Conservation (phyloP, 495 filamentous ascomycete species). For the Aspergillus conjunctus region DNA sequence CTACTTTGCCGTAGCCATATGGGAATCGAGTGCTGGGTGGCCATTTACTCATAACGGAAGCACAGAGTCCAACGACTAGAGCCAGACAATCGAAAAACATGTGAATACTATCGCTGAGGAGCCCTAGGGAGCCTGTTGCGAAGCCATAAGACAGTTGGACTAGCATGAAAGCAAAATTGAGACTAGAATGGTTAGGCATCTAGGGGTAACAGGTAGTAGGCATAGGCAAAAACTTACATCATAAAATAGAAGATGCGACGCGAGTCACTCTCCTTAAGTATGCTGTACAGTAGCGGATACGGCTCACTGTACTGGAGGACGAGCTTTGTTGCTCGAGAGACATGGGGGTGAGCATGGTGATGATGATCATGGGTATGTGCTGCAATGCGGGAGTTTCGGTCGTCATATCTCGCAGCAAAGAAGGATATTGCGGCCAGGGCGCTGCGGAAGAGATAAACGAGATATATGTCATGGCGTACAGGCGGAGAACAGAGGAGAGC, state of each 20-base stretch:
- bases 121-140: slow-evolving; percentile 84
- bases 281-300: slow-evolving; percentile 78
- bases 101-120: slow-evolving; percentile 96
- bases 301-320: slow-evolving; percentile 64
- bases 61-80: slow-evolving; percentile 85
- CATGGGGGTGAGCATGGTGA: slow-evolving; percentile 35
- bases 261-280: slow-evolving; percentile 90
- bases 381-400: slow-evolving; percentile 32
- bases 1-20: slow-evolving; percentile 95
- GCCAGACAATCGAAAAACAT: slow-evolving; percentile 99
- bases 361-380: slow-evolving; percentile 46
- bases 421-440: slow-evolving; percentile 37
- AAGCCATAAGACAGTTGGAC: slow-evolving; percentile 94
- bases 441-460: slow-evolving; percentile 35
- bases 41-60: slow-evolving; percentile 98
- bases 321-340: slow-evolving; percentile 64
- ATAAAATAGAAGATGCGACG: slow-evolving; percentile 97
- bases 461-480: slow-evolving; percentile 31
- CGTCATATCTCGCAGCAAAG: slow-evolving; percentile 43
- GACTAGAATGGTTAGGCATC: slow-evolving; percentile 48
- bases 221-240: slow-evolving; percentile 54
- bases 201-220: neutral
- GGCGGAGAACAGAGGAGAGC: slow-evolving; percentile 42
- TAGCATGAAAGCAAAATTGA: slow-evolving; percentile 95
- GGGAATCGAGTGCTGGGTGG: slow-evolving; percentile 84